Percentiles rank a stretch among this genome's conserved stretches.
Conservation (phyloP, 805 yeast species). For the Debaryomyces prosopidis region DNA sequence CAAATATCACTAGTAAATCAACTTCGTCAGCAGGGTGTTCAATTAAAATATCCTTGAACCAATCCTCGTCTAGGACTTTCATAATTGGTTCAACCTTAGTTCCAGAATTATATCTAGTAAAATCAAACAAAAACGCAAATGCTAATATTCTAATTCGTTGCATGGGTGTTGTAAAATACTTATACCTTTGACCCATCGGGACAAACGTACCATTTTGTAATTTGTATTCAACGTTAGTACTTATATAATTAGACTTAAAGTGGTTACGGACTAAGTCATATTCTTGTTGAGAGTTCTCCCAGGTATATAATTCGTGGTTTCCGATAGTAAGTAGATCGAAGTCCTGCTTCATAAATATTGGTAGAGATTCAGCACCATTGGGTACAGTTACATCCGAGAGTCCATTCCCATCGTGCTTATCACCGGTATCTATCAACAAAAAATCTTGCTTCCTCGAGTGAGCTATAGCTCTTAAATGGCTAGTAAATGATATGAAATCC, state of each 20-base stretch:
- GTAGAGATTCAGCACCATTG: slow-evolving; percentile 64
- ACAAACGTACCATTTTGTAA: slow-evolving; percentile 46
- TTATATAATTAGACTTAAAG: slow-evolving; percentile 65
- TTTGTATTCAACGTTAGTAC: slow-evolving; percentile 68
- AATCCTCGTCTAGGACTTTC: slow-evolving; percentile 52
- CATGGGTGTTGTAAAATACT: slow-evolving; percentile 64
- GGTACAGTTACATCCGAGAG: slow-evolving; percentile 75
- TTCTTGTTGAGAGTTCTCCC: slow-evolving; percentile 66
- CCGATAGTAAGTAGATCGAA: slow-evolving; percentile 85
- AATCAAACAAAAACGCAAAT: slow-evolving; percentile 79
- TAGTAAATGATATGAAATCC: slow-evolving; percentile 71
- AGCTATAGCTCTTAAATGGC: slow-evolving; percentile 49
- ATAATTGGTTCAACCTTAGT: slow-evolving; percentile 65
- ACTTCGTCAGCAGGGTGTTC: slow-evolving; percentile 37
- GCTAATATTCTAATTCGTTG: slow-evolving; percentile 56
- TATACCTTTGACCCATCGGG: slow-evolving; percentile 67
- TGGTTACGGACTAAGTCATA: slow-evolving; percentile 56
- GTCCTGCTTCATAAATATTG: slow-evolving; percentile 61
- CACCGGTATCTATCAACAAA: slow-evolving; percentile 83
- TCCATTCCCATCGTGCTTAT: slow-evolving; percentile 94
- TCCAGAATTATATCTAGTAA: slow-evolving; percentile 56
- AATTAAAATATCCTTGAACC: slow-evolving; percentile 58
- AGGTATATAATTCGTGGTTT: slow-evolving; percentile 83
- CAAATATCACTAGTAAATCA: slow-evolving; percentile 70
- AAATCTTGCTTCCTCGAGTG: slow-evolving; percentile 56